Base-by-base conservation (phyloP, 192 early-diverging fungal genomes). In the Diversispora epigaea region DNA sequence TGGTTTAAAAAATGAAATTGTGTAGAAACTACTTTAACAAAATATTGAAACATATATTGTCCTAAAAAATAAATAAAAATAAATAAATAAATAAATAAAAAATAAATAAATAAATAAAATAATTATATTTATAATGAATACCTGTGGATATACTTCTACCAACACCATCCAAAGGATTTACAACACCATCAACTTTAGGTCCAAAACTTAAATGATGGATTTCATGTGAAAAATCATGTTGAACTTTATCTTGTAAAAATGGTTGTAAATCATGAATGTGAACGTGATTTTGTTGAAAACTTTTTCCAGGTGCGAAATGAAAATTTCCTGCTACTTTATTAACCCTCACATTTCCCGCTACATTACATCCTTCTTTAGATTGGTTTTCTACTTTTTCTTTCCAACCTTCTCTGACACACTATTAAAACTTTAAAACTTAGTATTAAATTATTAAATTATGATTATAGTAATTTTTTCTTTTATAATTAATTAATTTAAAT, bases 241-340 rank as follows among this genome's bases (percentile, higher is more conserved):
- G 82, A 25, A 88, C 80, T 22, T 85, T 77, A 76, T 84, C 79
- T 43, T 56, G 58, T 8, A 87, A 64, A 68, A 88, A 95, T 14
- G 85, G 81, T 22, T 83, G 71, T 77, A 95, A 78, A 68, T 95
- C 94, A 77, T 95, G 94, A 9, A 93, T 84, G 75, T 95, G 94
- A 85, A 91, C 86, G 22, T 83, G 80, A 45, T 79, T 79, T n/a
- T 86, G 84, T 70, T 90, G 83, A 79, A 93, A 93, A 3, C 86
- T 88, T 58, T 91, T 88, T 57, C 97, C 96, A 12, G 96, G 94
- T 9, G 95, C 91, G 79, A 97, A 88, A 81, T 96, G 97, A 77
- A 96, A 91, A 75, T 96, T 96, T 50, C 97, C 97, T 21, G 92
- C 84, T 10, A 96, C 94, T 84, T 96, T 96, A 82, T 95, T 96